Base-by-base conservation (phyloP, 2,329 filamentous ascomycete genomes). In the Kalaharituber pfeilii region DNA sequence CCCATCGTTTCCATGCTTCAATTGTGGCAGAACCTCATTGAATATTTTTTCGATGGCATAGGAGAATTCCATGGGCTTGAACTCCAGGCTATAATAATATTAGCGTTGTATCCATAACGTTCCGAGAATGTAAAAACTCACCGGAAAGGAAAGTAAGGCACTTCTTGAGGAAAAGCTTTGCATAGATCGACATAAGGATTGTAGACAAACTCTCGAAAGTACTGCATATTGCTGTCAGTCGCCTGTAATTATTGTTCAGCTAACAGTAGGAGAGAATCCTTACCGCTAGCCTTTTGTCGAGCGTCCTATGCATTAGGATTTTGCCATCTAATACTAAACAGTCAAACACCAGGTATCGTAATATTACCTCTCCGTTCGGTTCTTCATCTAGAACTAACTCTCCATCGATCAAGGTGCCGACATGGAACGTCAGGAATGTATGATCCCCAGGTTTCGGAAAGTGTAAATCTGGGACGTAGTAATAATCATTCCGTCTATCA, bases 401-500 rank as follows among this genome's bases (percentile, higher is more conserved):
- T 60, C 91, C 91, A 63, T 98, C 91, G 49, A 96, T 75, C 27
- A 98, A 71, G 0, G 91, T 96, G 57, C 79, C 77, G 13, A 73
- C 77, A 66, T 96, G 87, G 67, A 85, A 95, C 13, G 72, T 74
- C 44, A 73, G 69, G 9, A 77, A 75, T 25, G 65, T 61, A 0
- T 72, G 71, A 60, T 84, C 76, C 44, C 76, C 72, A 33, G 78
- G 78, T 22, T 82, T 72, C 0, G 91, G 91, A 62, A 96, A 88
- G 67, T 94, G 86, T 24, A 96, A 75, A 57, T 76, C 74, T 27
- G 78, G 76, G 57, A 96, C 79, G 65, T 77, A 86, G 77, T 89
- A 94, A 73, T 91, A 98, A 67, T 96, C 87, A 71, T 98, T 96
- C 71, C 88, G 94, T 66, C 91, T 86, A 70, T 98, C 89, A 70